Base-by-base conservation (phyloP, 2,329 filamentous ascomycete species). In the Pleurostoma richardsiae region DNA sequence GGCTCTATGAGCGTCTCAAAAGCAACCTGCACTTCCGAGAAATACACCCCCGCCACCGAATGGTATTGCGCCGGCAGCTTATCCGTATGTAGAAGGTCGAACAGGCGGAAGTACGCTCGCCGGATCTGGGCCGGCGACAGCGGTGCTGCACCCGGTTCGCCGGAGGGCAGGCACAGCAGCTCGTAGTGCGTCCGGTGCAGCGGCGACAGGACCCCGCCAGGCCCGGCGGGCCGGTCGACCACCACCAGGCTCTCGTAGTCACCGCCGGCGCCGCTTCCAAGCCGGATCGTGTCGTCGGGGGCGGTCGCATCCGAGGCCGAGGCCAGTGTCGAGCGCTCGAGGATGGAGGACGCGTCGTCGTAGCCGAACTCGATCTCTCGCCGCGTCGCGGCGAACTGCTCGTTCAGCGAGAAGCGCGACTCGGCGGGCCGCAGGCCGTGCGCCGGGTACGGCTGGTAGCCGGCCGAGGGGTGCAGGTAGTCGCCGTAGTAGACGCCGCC, bases 1-100 rank as follows among this genome's bases (percentile, higher is more conserved):
- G 71, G 70, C 42, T 74, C 66, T 41, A 71, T 66, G n/a, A 77
- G 62, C 2, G 68, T 70, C 57, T 76, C 74, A 42, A 74, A 76
- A 6, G 72, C 73, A 10, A 59, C 57, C 46, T 74, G 68, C 3
- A 70, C 63, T 38, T 62, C 57, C 8, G 62, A 56, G 42, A 76
- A 69, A 52, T 74, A 70, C 27, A 57, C 56, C 10, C 63, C 63
- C 27, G 72, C 71, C 33, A 65, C 53, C 30, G 62, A 62, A 33
- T 64, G 67, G 42, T 68, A 58, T 30, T 66, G 56, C 6, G 63
- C 56, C 3, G 72, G 66, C 49, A 74, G 68, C 42, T 57, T 62
- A 30, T 70, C 67, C 6, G 68, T 68, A 49, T 74, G 68, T 45
- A 77, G 66, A 33, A 73, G 60, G 41, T 67, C 62, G 40, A 71